Base-by-base conservation (phyloP, 2,329 filamentous ascomycete genomes). In the Pyrenophora tritici-repentis region DNA sequence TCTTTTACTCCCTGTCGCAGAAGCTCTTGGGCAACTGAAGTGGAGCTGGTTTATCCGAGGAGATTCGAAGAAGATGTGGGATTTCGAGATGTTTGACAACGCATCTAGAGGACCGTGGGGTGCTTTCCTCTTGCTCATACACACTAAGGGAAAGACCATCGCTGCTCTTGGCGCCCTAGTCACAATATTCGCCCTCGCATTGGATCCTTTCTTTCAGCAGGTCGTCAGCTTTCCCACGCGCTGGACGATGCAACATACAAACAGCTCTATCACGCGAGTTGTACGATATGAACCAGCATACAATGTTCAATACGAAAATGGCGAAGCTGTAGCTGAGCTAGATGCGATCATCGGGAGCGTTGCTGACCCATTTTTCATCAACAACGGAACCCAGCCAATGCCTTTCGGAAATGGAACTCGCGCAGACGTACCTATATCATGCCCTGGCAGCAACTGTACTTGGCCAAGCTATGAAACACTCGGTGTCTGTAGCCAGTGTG, bases 21-120 rank as follows among this genome's bases (percentile, higher is more conserved):
- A 73, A 37, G 67, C 65, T 0, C 45, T 74, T 0, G 71, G 71
- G 0, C 71, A 74, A 35, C 31, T 72, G 2, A 73, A 73, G 14
- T 74, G 71, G 71, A 67, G 56, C 13, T 73, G 71, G 71, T 73
- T 73, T n/a, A n/a, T n/a, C 10, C 24, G 49, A 2, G 39, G 53
- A 0, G 31, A 67, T 4, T 65, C 67, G 0, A 70, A 68, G 16
- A 51, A 60, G 6, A 67, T 73, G 53, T 67, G 63, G 62, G 70
- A 73, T n/a, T 71, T 67, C 13, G 70, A 73, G 22, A 67, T 69
- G 0, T 73, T 73, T 13, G 70, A 73, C n/a, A 68, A 68, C 2
- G 66, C 66, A 0, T 66, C 62, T 0, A 14, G 67, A 39, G 67
- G 67, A 0, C 66, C 67, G 0, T 68, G 66, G 64, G 67, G 67